These are phyloP conservation scores for Balamuthia mandrillaris DNA, from an alignment of 208 protist species.

Conservation along the genomic window DNA sequence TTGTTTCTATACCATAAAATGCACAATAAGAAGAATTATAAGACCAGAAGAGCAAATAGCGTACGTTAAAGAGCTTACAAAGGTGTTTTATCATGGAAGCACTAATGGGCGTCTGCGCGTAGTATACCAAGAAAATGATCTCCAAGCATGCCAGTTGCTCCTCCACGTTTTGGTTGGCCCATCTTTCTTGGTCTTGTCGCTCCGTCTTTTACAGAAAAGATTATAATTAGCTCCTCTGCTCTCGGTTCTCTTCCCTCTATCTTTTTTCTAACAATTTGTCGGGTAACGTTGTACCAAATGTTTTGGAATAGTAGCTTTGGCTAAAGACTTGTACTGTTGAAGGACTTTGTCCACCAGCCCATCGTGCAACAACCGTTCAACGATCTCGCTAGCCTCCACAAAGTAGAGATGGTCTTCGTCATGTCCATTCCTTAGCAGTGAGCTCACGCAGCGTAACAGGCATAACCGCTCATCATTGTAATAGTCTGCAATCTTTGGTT, in stretches of 20 bases:
- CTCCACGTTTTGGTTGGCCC: background rate
- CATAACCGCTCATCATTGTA: too few relatives aligned
- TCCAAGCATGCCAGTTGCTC: slow-evolving; percentile 1
- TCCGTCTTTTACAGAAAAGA: background rate
- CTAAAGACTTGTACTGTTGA: too few relatives aligned
- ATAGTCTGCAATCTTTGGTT: too few relatives aligned
- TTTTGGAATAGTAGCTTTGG: background rate
- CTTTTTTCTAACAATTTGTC: background rate
- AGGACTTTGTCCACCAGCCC: background rate
- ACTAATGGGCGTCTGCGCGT: background rate
- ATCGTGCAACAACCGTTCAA: background rate
- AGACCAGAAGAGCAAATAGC: too few relatives aligned
- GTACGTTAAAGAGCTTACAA: background rate
- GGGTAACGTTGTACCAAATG: background rate
- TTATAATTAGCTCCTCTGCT: too few relatives aligned
- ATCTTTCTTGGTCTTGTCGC: background rate
- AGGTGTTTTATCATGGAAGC: background rate
- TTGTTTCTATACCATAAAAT: background rate
- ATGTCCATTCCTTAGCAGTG: too few relatives aligned
- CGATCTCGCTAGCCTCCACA: background rate
- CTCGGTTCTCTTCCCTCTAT: too few relatives aligned
- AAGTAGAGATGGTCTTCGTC: too few relatives aligned
- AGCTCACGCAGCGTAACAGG: too few relatives aligned
- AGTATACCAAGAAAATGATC: background rate
- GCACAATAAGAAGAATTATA: too few relatives aligned